Percentiles rank a stretch among this genome's conserved stretches.
Evolutionary conservation across 2,329 filamentous ascomycete species (phyloP).

Genomic region (Coniochaeta sp.): DNA sequence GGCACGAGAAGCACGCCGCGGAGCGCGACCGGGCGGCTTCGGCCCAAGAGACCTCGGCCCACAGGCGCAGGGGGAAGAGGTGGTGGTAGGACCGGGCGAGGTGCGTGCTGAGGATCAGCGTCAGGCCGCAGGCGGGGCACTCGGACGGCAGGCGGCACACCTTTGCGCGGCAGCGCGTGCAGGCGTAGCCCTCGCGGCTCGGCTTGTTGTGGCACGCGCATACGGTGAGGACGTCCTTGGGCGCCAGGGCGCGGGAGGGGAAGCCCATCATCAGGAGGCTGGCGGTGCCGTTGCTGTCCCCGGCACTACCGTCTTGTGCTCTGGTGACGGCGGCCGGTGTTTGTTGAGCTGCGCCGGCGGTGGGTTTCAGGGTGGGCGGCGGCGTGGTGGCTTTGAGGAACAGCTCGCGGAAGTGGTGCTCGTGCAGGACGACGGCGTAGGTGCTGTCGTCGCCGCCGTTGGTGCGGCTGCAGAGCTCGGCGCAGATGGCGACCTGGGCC

Average conservation of each 20-base stretch:
- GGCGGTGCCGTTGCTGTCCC: slow-evolving; percentile 23
- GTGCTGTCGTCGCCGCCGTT: slow-evolving; percentile 70
- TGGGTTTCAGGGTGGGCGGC: slow-evolving; percentile 62
- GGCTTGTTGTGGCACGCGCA: slow-evolving; percentile 89
- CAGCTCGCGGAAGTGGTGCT: slow-evolving; percentile 82
- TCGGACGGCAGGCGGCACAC: slow-evolving; percentile 87
- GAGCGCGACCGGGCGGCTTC: slow-evolving; percentile 46
- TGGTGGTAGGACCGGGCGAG: slow-evolving; percentile 90
- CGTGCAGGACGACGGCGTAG: slow-evolving; percentile 82
- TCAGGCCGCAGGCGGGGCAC: slow-evolving; percentile 85
- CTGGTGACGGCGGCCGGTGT: neutral
- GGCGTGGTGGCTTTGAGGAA: slow-evolving; percentile 84
- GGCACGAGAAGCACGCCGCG: slow-evolving; percentile 70
- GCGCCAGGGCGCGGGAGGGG: slow-evolving; percentile 74
- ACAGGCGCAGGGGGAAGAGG: slow-evolving; percentile 82
- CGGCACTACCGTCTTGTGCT: neutral
- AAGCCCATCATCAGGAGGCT: slow-evolving; percentile 96
- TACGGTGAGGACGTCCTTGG: slow-evolving; percentile 57
- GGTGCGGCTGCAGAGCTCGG: slow-evolving; percentile 79
- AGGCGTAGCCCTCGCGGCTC: slow-evolving; percentile 78
- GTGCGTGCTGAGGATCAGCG: slow-evolving; percentile 89
- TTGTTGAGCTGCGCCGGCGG: slow-evolving; percentile 30
- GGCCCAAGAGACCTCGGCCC: slow-evolving; percentile 82
- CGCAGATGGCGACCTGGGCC: slow-evolving; percentile 87
- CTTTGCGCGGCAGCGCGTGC: slow-evolving; percentile 80